Conservation (phyloP, 495 filamentous ascomycete genomes). For the Neurospora sp. region DNA sequence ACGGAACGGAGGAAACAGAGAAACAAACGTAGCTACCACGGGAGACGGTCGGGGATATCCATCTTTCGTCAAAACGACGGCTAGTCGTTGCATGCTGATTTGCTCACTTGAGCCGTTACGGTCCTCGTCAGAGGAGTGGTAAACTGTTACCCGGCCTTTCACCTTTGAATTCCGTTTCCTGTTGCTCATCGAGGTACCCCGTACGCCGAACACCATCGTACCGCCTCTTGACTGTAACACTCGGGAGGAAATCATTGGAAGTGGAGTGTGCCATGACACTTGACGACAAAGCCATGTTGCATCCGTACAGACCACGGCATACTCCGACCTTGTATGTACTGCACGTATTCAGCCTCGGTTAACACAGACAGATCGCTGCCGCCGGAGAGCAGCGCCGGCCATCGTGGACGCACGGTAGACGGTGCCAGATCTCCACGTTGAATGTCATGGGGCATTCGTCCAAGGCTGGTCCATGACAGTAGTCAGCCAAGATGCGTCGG, state of each 20-base stretch:
- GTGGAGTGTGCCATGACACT: constrained; percentile 12
- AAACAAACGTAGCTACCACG: not conserved
- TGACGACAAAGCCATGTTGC: constrained; percentile 1
- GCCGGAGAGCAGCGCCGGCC: not conserved
- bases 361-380: not conserved
- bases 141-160: constrained; percentile 5
- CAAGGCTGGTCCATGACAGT: not conserved
- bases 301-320: constrained; percentile 13
- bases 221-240: constrained; percentile 8
- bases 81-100: not conserved
- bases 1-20: constrained; percentile 2
- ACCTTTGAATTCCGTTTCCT: constrained; percentile 7
- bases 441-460: not conserved
- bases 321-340: constrained; percentile 3
- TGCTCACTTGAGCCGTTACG: not conserved
- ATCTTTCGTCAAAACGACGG: not conserved
- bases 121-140: not conserved
- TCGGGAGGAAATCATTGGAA: constrained; percentile 15
- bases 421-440: constrained; percentile 2
- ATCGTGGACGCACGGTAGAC: constrained; percentile 8
- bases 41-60: not conserved
- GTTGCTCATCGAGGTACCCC: constrained; percentile 3
- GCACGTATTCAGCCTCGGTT: constrained; percentile 1
- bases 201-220: not conserved
- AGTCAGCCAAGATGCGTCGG: not conserved